A percentile compares a stretch with the other conserved stretches of the same genome.
Conservation (phyloP, 2,329 filamentous ascomycete species). For the Penicillium verrucosum region DNA sequence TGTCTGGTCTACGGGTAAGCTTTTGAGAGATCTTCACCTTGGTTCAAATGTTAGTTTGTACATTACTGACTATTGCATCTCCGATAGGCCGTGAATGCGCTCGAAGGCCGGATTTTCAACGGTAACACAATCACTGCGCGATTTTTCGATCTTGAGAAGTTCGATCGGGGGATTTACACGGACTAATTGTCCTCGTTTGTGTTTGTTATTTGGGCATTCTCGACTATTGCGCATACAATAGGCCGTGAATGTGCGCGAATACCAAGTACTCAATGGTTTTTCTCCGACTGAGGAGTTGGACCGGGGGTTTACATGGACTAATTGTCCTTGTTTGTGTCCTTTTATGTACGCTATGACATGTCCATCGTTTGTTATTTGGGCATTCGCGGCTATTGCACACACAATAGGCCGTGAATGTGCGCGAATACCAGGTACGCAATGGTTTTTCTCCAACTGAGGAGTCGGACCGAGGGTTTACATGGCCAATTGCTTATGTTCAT, state of each 20-base stretch:
- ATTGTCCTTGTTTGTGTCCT: constrained; percentile 2
- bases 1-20: constrained; percentile 79
- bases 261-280: constrained; percentile 32
- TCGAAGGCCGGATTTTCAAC: constrained; percentile 83
- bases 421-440: constrained; percentile 86
- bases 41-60: background rate
- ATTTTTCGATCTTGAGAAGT: constrained; percentile 79
- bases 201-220: background rate
- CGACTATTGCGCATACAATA: background rate
- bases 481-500: constrained; percentile 17
- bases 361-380: background rate
- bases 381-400: background rate
- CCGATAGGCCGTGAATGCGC: constrained; percentile 75
- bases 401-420: constrained; percentile 75
- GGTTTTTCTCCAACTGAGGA: constrained; percentile 67
- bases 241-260: background rate
- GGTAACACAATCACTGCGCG: constrained; percentile 77
- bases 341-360: background rate
- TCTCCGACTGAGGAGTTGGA: constrained; percentile 76
- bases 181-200: constrained; percentile 19
- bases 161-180: constrained; percentile 64
- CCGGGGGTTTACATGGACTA: constrained; percentile 51
- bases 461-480: constrained; percentile 67
- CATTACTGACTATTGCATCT: constrained; percentile 2
- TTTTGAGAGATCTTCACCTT: background rate